These are phyloP conservation scores for Geotrichum restrictum DNA, from an alignment of 1,139 yeast species.

Conservation along the genomic window DNA sequence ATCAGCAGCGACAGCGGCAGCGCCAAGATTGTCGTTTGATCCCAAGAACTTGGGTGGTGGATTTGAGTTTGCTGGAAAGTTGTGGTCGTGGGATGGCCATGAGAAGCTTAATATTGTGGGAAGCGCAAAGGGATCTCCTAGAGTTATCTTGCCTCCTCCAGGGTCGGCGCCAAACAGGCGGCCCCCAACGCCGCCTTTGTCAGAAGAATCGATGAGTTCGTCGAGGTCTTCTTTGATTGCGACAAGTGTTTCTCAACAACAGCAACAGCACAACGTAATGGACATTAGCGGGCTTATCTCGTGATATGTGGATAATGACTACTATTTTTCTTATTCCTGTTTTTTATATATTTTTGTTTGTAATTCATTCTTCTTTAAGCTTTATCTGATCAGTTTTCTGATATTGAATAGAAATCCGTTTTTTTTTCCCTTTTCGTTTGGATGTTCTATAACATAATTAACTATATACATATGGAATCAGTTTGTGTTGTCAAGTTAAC, in stretches of 20 bases:
- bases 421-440: background rate
- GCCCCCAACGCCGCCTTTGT: slow-evolving; percentile 1
- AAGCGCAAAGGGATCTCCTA: slow-evolving; percentile 14
- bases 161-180: slow-evolving; percentile 13
- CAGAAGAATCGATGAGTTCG: background rate
- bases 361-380: background rate
- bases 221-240: background rate
- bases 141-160: slow-evolving; percentile 17
- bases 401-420: background rate
- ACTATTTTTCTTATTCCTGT: background rate
- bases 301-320: slow-evolving; percentile 8
- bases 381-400: background rate
- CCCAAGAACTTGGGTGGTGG: slow-evolving; percentile 26
- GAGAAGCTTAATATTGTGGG: slow-evolving; percentile 32
- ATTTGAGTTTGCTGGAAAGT: slow-evolving; percentile 41
- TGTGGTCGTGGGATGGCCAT: slow-evolving; percentile 42
- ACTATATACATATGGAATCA: no score
- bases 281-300: slow-evolving; percentile 26
- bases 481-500: no score
- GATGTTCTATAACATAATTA: no score
- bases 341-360: background rate
- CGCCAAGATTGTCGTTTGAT: background rate
- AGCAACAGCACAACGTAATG: slow-evolving; percentile 23
- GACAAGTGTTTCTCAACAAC: background rate
- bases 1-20: background rate